These are phyloP conservation scores for Canna indica DNA, from an alignment of 176 grass and related monocot species.

Conservation along the genomic window DNA sequence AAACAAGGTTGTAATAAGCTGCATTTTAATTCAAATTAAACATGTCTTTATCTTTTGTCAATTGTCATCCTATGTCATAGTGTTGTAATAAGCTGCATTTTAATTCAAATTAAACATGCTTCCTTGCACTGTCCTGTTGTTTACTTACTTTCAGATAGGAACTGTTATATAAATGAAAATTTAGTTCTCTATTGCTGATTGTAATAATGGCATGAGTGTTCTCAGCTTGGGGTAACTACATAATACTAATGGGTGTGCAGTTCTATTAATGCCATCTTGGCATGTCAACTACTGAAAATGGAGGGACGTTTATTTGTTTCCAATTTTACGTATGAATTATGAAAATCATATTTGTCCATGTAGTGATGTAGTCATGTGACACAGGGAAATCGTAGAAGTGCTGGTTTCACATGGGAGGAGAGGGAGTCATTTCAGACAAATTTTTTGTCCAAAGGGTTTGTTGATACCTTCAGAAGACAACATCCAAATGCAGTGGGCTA, in stretches of 20 bases:
- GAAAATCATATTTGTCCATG: neutral
- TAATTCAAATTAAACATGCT: too few species aligned
- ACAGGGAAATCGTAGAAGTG: slow-evolving; percentile 66
- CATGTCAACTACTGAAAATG: neutral
- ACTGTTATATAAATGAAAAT: neutral
- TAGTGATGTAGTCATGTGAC: slow-evolving; percentile 15
- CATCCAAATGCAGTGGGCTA: slow-evolving; percentile 62
- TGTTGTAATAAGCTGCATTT: too few species aligned
- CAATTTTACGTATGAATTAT: neutral
- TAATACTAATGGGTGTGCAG: neutral
- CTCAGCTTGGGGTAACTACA: neutral
- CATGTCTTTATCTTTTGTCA: too few species aligned
- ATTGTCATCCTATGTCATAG: too few species aligned
- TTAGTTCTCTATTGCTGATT: neutral
- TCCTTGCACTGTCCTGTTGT: neutral
- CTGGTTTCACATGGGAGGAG: slow-evolving; percentile 82
- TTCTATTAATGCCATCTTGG: neutral
- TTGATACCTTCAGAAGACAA: slow-evolving; percentile 83
- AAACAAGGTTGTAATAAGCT: too few species aligned
- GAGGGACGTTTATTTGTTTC: slow-evolving; percentile 6
- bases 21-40: too few species aligned
- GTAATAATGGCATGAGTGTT: neutral
- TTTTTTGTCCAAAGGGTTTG: slow-evolving; percentile 48
- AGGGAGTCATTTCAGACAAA: slow-evolving; percentile 64
- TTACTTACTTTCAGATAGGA: neutral